A percentile compares a stretch with the other conserved stretches of the same genome.
Evolutionary conservation across 2,329 filamentous ascomycete genomes (phyloP).

Genomic region (Penicillium sp.): DNA sequence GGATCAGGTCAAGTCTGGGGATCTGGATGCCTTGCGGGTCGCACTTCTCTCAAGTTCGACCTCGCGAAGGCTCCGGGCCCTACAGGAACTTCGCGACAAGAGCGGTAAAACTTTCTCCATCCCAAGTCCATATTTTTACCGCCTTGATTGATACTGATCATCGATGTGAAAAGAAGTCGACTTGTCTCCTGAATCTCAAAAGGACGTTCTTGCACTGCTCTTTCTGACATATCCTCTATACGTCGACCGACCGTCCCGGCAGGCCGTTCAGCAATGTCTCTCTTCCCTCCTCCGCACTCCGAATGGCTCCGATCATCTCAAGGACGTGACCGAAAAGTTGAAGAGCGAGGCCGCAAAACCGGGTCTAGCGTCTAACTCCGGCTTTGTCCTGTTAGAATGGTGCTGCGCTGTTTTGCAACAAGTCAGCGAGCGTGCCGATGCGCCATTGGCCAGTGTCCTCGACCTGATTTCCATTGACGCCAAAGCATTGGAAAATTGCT

Average conservation of each 20-base stretch:
- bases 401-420: slow-evolving; percentile 71
- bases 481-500: slow-evolving; percentile 69
- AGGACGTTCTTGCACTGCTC: slow-evolving; percentile 61
- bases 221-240: slow-evolving; percentile 87
- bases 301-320: slow-evolving; percentile 43
- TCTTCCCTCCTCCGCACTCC: slow-evolving; percentile 57
- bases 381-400: slow-evolving; percentile 90
- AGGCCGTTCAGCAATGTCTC: slow-evolving; percentile 77
- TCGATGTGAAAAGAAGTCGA: slow-evolving; percentile 25
- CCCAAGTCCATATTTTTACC: not conserved
- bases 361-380: slow-evolving; percentile 69
- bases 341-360: slow-evolving; percentile 68
- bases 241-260: slow-evolving; percentile 74
- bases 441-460: slow-evolving; percentile 50
- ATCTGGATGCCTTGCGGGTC: slow-evolving; percentile 35
- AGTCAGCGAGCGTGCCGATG: slow-evolving; percentile 60
- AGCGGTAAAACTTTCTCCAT: slow-evolving; percentile 29
- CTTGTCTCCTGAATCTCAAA: slow-evolving; percentile 26
- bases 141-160: slow-evolving; percentile 10
- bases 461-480: slow-evolving; percentile 65
- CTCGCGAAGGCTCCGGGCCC: slow-evolving; percentile 35
- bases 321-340: slow-evolving; percentile 60
- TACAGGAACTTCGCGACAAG: slow-evolving; percentile 42
- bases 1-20: slow-evolving; percentile 40
- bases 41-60: slow-evolving; percentile 41